Base-by-base conservation (phyloP, 2,329 filamentous ascomycete genomes). In the Colletotrichum camelliae region DNA sequence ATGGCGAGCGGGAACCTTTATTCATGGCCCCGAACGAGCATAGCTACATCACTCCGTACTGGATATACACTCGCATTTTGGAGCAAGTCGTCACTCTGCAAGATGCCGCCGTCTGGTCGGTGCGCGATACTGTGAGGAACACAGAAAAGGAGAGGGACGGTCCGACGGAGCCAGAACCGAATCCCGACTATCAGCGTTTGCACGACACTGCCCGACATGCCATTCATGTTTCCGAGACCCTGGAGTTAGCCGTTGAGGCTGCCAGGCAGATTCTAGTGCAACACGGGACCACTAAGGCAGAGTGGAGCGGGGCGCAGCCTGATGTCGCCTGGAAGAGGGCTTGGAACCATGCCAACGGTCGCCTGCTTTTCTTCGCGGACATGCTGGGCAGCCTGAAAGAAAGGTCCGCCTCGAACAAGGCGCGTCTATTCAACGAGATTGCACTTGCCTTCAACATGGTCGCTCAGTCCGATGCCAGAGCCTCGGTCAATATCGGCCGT, bases 351-450 rank as follows among this genome's bases (percentile, higher is more conserved):
- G 80, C 85, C 1, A 80, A 82, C 29, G 76, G 82, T 35, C 78
- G 82, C 5, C 80, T 88, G 7, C 72, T 78, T 0, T 85, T 82
- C 69, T 81, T 79, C 48, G 79, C 83, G 33, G 80, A 83, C 21
- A 81, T 85, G 18, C 67, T 86, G 1, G 75, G 78, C 18, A 85
- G 82, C 67, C 80, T 87, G 1, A 81, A 82, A 4, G 77, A 80
- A 13, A 83, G 87, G 15, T 83, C 86, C 0, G 75, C 76, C 0
- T 83, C 87, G 1, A 88, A 86, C 78, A 83, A 84, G 15, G 81
- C 86, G 16, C 77, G 91, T 74, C 83, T 93, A 79, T 66, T 89
- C 81, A 81, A 92, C 83, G 81, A 93, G 87, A 86, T 93, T 82
- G 82, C 92, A 72, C 84, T 93, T 76, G 79, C 85, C 0, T 89